Conservation (phyloP, 2,329 filamentous ascomycete species). For the Rutstroemia sydowiana region DNA sequence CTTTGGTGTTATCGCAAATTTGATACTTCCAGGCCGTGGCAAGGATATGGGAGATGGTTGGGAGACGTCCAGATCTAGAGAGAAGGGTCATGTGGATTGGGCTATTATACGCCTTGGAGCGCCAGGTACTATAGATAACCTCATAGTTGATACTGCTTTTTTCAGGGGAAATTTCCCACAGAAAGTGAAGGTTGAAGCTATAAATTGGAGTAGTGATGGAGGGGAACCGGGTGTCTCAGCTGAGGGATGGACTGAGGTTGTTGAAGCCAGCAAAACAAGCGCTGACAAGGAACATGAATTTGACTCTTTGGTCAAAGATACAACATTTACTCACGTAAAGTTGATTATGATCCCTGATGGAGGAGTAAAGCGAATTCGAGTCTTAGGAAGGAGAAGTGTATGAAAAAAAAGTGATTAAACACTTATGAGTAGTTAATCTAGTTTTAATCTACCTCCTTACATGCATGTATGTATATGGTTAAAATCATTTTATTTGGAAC, state of each 20-base stretch:
- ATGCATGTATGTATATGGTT: background rate
- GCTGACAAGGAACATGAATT: conserved; percentile 69
- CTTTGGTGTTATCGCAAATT: conserved; percentile 74
- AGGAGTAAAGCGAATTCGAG: conserved; percentile 79
- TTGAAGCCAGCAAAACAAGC: conserved; percentile 59
- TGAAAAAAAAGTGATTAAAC: conserved; percentile 3
- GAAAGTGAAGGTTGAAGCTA: conserved; percentile 59
- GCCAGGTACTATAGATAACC: conserved; percentile 53
- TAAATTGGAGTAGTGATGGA: conserved; percentile 46
- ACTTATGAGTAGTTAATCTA: background rate
- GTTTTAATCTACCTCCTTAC: background rate
- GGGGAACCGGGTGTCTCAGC: conserved; percentile 51
- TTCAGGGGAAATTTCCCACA: conserved; percentile 81
- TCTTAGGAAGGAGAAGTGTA: conserved; percentile 54
- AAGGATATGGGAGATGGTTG: conserved; percentile 85
- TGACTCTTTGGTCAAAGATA: conserved; percentile 45
- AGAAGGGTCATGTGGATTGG: conserved; percentile 70
- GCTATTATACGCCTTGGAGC: conserved; percentile 68
- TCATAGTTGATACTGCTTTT: conserved; percentile 74
- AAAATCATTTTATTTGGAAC: background rate
- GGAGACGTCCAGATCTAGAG: conserved; percentile 72
- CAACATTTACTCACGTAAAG: conserved; percentile 73
- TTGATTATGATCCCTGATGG: conserved; percentile 83
- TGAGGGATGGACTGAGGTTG: conserved; percentile 57
- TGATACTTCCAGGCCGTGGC: conserved; percentile 70